Percentiles rank a stretch among this genome's conserved stretches.
phyloP scores from a whole-genome alignment of 2,329 filamentous ascomycete genomes.

The Talaromyces sp. region DNA sequence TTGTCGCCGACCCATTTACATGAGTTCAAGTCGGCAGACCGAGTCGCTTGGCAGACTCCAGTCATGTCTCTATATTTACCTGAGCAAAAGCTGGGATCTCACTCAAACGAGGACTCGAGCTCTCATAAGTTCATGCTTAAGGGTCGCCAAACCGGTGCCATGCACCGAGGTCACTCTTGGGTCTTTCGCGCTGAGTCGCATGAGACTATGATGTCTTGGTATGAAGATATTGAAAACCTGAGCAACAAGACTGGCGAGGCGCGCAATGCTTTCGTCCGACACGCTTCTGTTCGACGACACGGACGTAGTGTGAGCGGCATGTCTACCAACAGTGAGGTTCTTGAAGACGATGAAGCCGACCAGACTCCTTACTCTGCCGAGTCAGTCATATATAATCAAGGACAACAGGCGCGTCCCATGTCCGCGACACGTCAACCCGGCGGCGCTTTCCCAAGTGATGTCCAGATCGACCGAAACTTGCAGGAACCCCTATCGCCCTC shows the following conservation, averaged over 20 bases:
- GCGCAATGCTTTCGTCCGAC: conserved; percentile 83
- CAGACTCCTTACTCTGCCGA: conserved; percentile 67
- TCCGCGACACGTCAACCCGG: conserved; percentile 71
- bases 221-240: conserved; percentile 85
- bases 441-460: conserved; percentile 94
- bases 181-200: conserved; percentile 70
- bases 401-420: conserved; percentile 38
- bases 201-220: conserved; percentile 98
- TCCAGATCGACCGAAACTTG: conserved; percentile 84
- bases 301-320: conserved; percentile 73
- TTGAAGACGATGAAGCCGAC: conserved; percentile 75
- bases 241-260: conserved; percentile 89
- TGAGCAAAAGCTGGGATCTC: conserved; percentile 93
- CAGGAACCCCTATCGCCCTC: conserved; percentile 77
- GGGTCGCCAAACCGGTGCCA: conserved; percentile 85
- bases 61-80: conserved; percentile 95
- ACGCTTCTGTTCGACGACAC: conserved; percentile 83
- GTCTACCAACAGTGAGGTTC: conserved; percentile 71
- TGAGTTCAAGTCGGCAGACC: conserved; percentile 98
- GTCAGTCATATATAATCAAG: conserved; percentile 35
- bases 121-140: conserved; percentile 99
- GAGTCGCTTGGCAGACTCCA: conserved; percentile 76
- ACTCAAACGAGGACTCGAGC: conserved; percentile 77
- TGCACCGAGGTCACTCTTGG: conserved; percentile 79
- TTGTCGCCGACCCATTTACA: conserved; percentile 95